Percentiles rank a stretch among this genome's conserved stretches.
phyloP scores from a whole-genome alignment of 331 rosid genomes.

The Prunus yedoensis region DNA sequence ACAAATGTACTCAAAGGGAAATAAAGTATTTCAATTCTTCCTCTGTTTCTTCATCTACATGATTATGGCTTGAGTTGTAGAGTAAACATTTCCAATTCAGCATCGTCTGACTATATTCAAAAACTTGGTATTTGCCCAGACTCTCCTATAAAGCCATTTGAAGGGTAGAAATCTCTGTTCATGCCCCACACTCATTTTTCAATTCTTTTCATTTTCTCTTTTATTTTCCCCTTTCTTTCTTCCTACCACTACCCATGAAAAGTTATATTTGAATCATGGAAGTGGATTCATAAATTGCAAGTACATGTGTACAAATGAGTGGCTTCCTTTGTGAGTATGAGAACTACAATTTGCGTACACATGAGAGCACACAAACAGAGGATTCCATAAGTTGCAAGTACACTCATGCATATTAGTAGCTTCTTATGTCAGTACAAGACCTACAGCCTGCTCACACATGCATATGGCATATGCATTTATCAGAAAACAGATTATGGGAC shows the following conservation, averaged over 20 bases:
- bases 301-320: background rate
- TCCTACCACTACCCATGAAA: background rate
- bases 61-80: background rate
- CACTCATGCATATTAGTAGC: background rate
- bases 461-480: background rate
- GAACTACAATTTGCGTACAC: background rate
- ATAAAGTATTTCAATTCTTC: background rate
- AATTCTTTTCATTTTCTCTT: background rate
- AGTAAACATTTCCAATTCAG: background rate
- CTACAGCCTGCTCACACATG: background rate
- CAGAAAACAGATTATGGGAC: background rate
- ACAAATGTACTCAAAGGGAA: background rate
- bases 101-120: background rate
- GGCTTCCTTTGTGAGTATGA: slow-evolving; percentile 3
- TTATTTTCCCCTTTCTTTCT: background rate
- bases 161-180: background rate
- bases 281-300: background rate
- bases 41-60: background rate
- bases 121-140: background rate
- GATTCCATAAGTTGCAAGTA: background rate
- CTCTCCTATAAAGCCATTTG: background rate
- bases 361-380: background rate
- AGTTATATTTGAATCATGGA: background rate
- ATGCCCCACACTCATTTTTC: background rate
- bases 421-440: background rate